These are phyloP conservation scores for Aphanomyces invadans DNA, from an alignment of 352 stramenopile species.

Conservation along the genomic window DNA sequence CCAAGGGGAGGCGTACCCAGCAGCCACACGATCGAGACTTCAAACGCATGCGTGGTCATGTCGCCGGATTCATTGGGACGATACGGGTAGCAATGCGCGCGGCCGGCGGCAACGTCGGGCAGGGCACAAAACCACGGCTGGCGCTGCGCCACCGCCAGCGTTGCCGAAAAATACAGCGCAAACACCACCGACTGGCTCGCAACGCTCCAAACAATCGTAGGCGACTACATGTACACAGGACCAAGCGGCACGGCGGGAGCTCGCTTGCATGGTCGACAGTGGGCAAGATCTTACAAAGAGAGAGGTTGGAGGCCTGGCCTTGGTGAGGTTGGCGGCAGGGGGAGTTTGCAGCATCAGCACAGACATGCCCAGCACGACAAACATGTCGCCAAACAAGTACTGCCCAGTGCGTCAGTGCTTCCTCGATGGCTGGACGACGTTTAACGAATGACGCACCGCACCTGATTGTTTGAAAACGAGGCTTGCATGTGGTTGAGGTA, in stretches of 20 bases:
- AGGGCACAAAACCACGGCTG: constrained; percentile 64
- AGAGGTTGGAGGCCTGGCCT: constrained; percentile 43
- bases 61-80: constrained; percentile 39
- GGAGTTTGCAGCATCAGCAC: constrained; percentile 64
- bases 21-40: constrained; percentile 70
- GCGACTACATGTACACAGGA: constrained; percentile 26
- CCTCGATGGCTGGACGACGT: no score
- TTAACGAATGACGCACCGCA: neutral
- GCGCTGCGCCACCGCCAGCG: constrained; percentile 41
- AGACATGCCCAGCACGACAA: constrained; percentile 60
- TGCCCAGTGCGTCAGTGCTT: neutral
- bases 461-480: constrained; percentile 68
- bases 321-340: constrained; percentile 33
- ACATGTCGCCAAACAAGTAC: constrained; percentile 71
- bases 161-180: constrained; percentile 47
- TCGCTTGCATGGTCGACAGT: no score
- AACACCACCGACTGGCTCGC: constrained; percentile 47
- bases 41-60: constrained; percentile 61
- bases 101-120: constrained; percentile 30
- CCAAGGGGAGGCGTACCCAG: no score
- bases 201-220: constrained; percentile 51
- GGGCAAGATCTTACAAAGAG: constrained; percentile 54
- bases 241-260: no score
- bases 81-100: constrained; percentile 57
- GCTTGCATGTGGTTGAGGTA: constrained; percentile 54